Evolutionary conservation across 192 early-diverging fungal species (phyloP).

Genomic region (Entrophospora sp.): DNA sequence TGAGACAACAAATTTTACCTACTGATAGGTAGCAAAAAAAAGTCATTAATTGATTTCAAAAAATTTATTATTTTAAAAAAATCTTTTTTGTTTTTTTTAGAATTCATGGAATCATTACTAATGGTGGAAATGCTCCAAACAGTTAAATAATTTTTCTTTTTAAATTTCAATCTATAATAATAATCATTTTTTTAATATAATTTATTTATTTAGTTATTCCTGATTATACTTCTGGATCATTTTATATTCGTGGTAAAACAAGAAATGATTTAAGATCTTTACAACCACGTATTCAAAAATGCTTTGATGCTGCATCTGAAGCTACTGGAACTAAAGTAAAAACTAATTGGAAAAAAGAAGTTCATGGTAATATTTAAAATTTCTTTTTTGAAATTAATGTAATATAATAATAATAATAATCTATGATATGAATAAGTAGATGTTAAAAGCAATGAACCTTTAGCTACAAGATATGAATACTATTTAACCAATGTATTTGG

Average conservation of each 20-base stretch:
- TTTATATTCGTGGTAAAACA: constrained; percentile 50
- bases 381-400: constrained; percentile 23
- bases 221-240: constrained; percentile 46
- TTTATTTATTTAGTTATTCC: constrained; percentile 48
- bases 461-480: constrained; percentile 26
- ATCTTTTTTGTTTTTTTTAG: constrained; percentile 13
- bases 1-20: constrained; percentile 66
- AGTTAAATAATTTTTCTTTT: constrained; percentile 21
- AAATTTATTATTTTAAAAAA: neutral
- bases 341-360: constrained; percentile 40
- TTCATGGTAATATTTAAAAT: constrained; percentile 49
- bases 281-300: constrained; percentile 38
- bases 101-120: constrained; percentile 67
- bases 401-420: too few relatives aligned
- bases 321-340: constrained; percentile 62
- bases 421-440: too few relatives aligned
- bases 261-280: constrained; percentile 39
- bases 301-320: constrained; percentile 55
- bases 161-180: neutral
- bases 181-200: too few relatives aligned
- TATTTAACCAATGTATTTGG: neutral
- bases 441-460: neutral
- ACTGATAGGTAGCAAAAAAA: constrained; percentile 44
- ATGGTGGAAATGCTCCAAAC: constrained; percentile 56
- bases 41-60: too few relatives aligned